Conservation (phyloP, 2,329 filamentous ascomycete genomes). For the Pezicula rhizophila region DNA sequence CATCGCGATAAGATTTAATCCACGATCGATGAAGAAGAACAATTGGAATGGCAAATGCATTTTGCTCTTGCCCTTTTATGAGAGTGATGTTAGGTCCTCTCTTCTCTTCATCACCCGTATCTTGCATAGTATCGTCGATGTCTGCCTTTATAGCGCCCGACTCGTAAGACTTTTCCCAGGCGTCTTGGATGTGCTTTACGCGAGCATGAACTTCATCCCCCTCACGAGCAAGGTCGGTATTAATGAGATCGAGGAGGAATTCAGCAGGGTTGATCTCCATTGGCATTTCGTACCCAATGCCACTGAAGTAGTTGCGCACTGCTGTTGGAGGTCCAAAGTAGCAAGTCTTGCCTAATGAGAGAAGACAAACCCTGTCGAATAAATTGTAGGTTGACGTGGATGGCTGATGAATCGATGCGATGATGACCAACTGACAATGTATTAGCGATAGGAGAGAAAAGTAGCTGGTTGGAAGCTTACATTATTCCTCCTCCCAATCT, state of each 20-base stretch:
- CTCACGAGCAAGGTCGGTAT: constrained; percentile 63
- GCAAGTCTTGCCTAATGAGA: constrained; percentile 64
- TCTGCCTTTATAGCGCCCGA: constrained; percentile 27
- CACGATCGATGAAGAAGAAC: constrained; percentile 72
- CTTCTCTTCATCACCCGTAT: constrained; percentile 4
- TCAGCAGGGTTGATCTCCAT: constrained; percentile 73
- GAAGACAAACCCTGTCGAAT: constrained; percentile 72
- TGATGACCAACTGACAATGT: constrained; percentile 57
- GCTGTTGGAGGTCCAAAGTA: constrained; percentile 62
- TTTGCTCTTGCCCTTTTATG: constrained; percentile 23
- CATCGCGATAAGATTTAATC: constrained; percentile 78
- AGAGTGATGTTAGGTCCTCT: background rate
- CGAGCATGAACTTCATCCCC: constrained; percentile 38
- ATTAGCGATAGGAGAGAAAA: constrained; percentile 6
- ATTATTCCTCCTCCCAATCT: constrained; percentile 60
- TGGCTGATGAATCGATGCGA: constrained; percentile 81
- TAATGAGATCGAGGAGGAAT: constrained; percentile 72
- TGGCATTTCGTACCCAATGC: constrained; percentile 57
- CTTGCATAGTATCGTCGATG: constrained; percentile 14
- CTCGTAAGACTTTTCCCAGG: constrained; percentile 47
- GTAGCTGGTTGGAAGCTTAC: constrained; percentile 31
- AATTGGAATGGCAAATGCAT: constrained; percentile 39
- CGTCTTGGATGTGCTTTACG: constrained; percentile 45
- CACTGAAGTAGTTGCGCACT: constrained; percentile 57
- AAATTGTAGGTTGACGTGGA: constrained; percentile 73